Evolutionary conservation across 129 eudicot species (phyloP), one percentile per base, ranked within the genome.

Genomic region (carrot (Daucus carota)): DNA sequence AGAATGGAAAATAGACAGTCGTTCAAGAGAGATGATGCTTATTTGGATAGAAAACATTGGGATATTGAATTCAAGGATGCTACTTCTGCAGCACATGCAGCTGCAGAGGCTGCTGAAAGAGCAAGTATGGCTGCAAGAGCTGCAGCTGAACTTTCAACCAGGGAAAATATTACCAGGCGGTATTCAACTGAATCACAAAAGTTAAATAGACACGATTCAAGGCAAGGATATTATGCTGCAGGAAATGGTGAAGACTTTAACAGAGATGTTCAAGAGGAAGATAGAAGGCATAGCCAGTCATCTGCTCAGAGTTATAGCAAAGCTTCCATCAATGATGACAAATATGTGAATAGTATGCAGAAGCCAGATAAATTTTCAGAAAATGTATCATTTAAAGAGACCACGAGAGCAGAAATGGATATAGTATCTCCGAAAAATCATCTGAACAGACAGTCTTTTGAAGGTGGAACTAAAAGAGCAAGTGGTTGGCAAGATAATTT

Each of bases 51-150:
- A 75, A 87, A 82, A 46, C 75, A 78, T 40, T 87, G 97, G 97
- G 83, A 84, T 62, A 86, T 87, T 91, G 98, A 86, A 70, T 93
- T 87, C 74, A 93, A 84, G 84, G 97, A 93, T 84, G 98, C 98
- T 10, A 84, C 88, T n/a, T 88, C 98, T 68, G 98, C 98, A 48
- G 98, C 98, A 76, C 96, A 89, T 71, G 97, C 97, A 33, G 98
- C 98, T 78, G 97, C 97, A 11, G 97, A 87, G 84, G 83, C 93
- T 72, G 97, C 98, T 66, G 97, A 89, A 79, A 88, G 85, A n/a
- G 98, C 98, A 54, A 93, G 98, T 79, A 78, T 83, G 76, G 98
- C 98, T 29, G 97, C 97, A 78, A 84, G 90, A 81, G 98, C 98
- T 57, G 98, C 98, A 75, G 97, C 93, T 40, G 90, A 84, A 74